Evolutionary conservation across 2,329 filamentous ascomycete species (phyloP).

Genomic region (Colletotrichum eremochloae): DNA sequence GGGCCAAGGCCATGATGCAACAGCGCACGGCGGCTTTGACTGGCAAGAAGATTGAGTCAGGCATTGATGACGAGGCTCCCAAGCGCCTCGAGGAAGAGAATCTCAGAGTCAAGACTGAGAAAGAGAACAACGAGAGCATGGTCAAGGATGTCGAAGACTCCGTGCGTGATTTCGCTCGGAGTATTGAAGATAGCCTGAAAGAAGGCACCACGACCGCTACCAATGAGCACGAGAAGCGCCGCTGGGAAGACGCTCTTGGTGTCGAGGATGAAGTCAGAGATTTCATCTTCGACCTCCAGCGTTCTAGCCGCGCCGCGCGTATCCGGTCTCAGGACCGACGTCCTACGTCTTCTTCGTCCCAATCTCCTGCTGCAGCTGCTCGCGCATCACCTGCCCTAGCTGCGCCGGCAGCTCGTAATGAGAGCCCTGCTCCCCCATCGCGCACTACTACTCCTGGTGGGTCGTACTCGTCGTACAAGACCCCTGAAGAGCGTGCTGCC

Average conservation of each 20-base stretch:
- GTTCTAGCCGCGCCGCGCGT: slow-evolving; percentile 82
- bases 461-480: slow-evolving; percentile 87
- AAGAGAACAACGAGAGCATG: slow-evolving; percentile 96
- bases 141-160: slow-evolving; percentile 97
- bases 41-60: slow-evolving; percentile 80
- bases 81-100: slow-evolving; percentile 92
- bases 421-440: slow-evolving; percentile 66
- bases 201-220: slow-evolving; percentile 81
- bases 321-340: slow-evolving; percentile 72
- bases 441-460: slow-evolving; percentile 70
- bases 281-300: slow-evolving; percentile 96
- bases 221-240: slow-evolving; percentile 89
- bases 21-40: slow-evolving; percentile 93
- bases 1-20: slow-evolving; percentile 98
- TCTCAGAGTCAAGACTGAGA: slow-evolving; percentile 83
- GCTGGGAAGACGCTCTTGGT: slow-evolving; percentile 96
- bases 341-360: slow-evolving; percentile 55
- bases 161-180: slow-evolving; percentile 86
- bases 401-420: slow-evolving; percentile 57
- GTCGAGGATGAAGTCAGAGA: slow-evolving; percentile 98
- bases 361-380: slow-evolving; percentile 56
- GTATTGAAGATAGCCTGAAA: slow-evolving; percentile 89
- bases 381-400: slow-evolving; percentile 54
- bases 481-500: slow-evolving; percentile 91
- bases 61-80: slow-evolving; percentile 82